phyloP scores from a whole-genome alignment of 2,329 filamentous ascomycete species.

The Xylaria sp. region DNA sequence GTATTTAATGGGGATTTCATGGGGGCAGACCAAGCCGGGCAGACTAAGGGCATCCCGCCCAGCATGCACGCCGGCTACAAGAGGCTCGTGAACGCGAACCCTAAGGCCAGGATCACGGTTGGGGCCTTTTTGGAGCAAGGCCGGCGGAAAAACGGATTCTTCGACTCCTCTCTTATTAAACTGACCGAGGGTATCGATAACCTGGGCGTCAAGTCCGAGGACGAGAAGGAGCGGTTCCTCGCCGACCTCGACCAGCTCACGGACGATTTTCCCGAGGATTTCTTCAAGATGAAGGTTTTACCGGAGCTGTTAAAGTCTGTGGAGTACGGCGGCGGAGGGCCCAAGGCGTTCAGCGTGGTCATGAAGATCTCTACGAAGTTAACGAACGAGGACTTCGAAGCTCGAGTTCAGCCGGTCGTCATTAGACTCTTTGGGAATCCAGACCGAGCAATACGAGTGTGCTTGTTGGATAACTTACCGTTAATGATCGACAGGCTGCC shows the following conservation, averaged over 20 bases:
- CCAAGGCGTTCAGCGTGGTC: constrained; percentile 84
- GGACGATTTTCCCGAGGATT: constrained; percentile 96
- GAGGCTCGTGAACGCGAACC: constrained; percentile 82
- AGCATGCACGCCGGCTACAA: constrained; percentile 92
- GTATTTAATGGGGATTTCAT: constrained; percentile 86
- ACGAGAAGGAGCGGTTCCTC: constrained; percentile 83
- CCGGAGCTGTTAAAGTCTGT: constrained; percentile 97
- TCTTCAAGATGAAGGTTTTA: constrained; percentile 95
- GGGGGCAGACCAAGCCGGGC: constrained; percentile 77
- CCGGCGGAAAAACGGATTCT: constrained; percentile 79
- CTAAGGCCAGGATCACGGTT: constrained; percentile 83
- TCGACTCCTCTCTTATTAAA: constrained; percentile 89
- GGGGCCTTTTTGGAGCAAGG: constrained; percentile 90
- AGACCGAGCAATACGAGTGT: constrained; percentile 89
- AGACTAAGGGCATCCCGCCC: constrained; percentile 83
- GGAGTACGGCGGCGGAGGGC: constrained; percentile 95
- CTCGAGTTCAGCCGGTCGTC: constrained; percentile 81
- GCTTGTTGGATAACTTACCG: constrained; percentile 83
- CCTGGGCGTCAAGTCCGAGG: constrained; percentile 82
- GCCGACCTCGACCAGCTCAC: constrained; percentile 84
- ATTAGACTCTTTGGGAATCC: constrained; percentile 87
- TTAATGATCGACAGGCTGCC: constrained; percentile 88
- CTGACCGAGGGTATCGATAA: constrained; percentile 92
- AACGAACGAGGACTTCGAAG: constrained; percentile 85
- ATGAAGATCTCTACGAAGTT: constrained; percentile 91